Evolutionary conservation across 441 rosid species (phyloP).

Genomic region (Corymbia calophylla): DNA sequence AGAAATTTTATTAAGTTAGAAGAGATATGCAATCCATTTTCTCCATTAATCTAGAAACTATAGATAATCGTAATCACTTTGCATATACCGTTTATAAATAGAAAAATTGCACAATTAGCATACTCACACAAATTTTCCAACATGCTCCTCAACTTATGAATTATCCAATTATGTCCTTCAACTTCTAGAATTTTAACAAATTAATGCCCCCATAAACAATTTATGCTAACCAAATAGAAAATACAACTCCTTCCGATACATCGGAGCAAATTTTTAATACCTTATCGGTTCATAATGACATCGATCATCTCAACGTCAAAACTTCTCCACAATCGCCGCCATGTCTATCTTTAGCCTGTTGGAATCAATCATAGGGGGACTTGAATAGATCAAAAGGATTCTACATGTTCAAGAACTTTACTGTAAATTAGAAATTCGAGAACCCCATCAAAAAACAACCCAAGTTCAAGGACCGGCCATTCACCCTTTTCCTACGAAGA

Average conservation of each 20-base stretch:
- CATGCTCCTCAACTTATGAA: background rate
- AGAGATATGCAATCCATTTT: background rate
- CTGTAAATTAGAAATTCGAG: background rate
- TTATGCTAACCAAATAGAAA: background rate
- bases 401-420: background rate
- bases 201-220: background rate
- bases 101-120: background rate
- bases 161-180: background rate
- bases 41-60: background rate
- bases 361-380: background rate
- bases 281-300: background rate
- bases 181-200: background rate
- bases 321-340: background rate
- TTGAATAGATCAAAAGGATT: background rate
- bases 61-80: background rate
- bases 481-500: background rate
- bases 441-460: background rate
- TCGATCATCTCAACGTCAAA: background rate
- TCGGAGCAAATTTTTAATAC: background rate
- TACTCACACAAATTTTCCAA: background rate
- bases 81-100: background rate
- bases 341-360: background rate
- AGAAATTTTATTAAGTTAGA: no score
- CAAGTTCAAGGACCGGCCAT: background rate
- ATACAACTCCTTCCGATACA: background rate